phyloP scores from a whole-genome alignment of 2,329 filamentous ascomycete genomes.

The Penicillium sp. region DNA sequence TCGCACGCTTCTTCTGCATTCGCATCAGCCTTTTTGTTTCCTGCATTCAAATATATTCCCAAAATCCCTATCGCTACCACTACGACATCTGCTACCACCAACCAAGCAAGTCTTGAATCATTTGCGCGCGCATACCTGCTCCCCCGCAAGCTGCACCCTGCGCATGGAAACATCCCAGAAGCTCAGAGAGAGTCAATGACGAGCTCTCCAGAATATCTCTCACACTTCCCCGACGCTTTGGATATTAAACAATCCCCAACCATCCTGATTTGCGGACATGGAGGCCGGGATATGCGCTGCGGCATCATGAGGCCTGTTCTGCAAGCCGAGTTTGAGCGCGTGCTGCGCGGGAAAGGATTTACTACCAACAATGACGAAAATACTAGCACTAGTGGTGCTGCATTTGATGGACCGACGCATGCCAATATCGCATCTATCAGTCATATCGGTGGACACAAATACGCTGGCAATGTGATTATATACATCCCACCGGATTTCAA shows the following conservation, averaged over 20 bases:
- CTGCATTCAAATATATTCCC: conserved; percentile 76
- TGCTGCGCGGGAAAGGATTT: conserved; percentile 29
- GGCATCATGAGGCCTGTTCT: conserved; percentile 75
- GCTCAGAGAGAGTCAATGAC: conserved; percentile 26
- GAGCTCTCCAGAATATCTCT: conserved; percentile 48
- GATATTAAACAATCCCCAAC: conserved; percentile 57
- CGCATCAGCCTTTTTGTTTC: conserved; percentile 69
- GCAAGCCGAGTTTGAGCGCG: conserved; percentile 61
- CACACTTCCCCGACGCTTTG: conserved; percentile 55
- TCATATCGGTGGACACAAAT: conserved; percentile 93
- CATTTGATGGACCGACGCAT: conserved; percentile 27
- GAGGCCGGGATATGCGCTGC: conserved; percentile 74
- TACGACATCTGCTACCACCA: conserved; percentile 4
- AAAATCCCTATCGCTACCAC: conserved; percentile 59
- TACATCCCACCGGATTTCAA: conserved; percentile 53
- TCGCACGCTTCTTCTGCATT: conserved; percentile 19
- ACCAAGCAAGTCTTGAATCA: conserved; percentile 31
- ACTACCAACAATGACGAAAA: conserved; percentile 17
- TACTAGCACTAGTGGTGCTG: background rate
- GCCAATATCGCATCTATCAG: conserved; percentile 55
- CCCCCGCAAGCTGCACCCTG: conserved; percentile 29
- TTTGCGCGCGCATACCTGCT: conserved; percentile 45
- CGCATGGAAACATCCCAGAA: conserved; percentile 30
- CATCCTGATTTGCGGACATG: conserved; percentile 85
- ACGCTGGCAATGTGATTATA: conserved; percentile 86